Evolutionary conservation across 345 rosid genomes (phyloP), one percentile per base, ranked within the genome.

Genomic region (Dovyalis caffra): DNA sequence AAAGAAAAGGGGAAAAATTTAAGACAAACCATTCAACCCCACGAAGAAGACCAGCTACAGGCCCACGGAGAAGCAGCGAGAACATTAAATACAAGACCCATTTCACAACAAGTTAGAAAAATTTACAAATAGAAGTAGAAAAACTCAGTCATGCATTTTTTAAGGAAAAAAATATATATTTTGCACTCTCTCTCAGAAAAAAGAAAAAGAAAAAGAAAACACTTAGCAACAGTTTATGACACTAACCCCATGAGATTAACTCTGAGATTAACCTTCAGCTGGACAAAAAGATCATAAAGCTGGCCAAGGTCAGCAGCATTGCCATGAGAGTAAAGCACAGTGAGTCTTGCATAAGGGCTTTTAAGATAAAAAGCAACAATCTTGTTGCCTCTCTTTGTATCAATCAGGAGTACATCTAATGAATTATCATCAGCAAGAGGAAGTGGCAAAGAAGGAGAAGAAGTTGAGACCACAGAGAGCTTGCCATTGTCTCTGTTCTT

Each of bases 301-400:
- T 96, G 99, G 63, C 98, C 99, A 76, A 95, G 91, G 87, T 95
- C 99, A 61, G 99, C 97, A 20, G 99, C 99, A 85, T 96, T 96
- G 62, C 99, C 98, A 81, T 93, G 99, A 8, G 99, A 96, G 77
- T 96, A 96, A 0, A 96, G 88, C 76, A 96, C 79, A 58, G 99
- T 96, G 78, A 96, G 98, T 70, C 95, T 87, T 15, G 99, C 98
- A 81, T 83, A 88, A 0, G 98, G 95, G 84, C 90, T 96, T 79
- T 62, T 91, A 33, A 96, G 73, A 81, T 90, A 96, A 72, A 96
- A 96, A 29, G 95, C 95, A 43, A 89, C 90, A 64, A 96, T 88
- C 90, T 89, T 92, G 88, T 92, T 90, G 15, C 99, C 97, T 14
- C 79, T 76, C 74, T 82, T 85, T 12, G 99, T 92, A 66, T 90